Evolutionary conservation across 1,284 basidiomycete species (phyloP).

Genomic region (Boletus semigastroideus): DNA sequence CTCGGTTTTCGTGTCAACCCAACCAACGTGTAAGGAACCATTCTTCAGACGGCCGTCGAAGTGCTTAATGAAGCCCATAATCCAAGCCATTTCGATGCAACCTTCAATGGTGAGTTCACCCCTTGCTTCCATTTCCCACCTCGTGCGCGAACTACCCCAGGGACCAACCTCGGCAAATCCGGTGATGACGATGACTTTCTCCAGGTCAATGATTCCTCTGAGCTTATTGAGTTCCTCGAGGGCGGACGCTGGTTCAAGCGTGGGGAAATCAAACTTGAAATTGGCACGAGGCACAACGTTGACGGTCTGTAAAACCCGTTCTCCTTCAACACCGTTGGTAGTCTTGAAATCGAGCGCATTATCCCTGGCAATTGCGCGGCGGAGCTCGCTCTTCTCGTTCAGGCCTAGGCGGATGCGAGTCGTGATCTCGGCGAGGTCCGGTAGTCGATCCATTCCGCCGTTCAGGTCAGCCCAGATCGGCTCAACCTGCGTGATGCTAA

Average conservation of each 20-base stretch:
- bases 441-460: slow-evolving; percentile 95
- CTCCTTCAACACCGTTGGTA: slow-evolving; percentile 88
- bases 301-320: slow-evolving; percentile 90
- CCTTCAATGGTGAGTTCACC: slow-evolving; percentile 96
- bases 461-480: slow-evolving; percentile 98
- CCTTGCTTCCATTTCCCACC: slow-evolving; percentile 98
- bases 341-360: slow-evolving; percentile 95
- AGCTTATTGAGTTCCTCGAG: slow-evolving; percentile 76
- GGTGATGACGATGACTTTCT: slow-evolving; percentile 94
- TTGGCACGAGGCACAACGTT: slow-evolving; percentile 95
- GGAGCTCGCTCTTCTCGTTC: slow-evolving; percentile 84
- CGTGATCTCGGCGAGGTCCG: slow-evolving; percentile 92
- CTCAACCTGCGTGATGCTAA: slow-evolving; percentile 99
- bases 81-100: slow-evolving; percentile 99
- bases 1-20: slow-evolving; percentile 93
- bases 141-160: slow-evolving; percentile 97
- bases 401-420: slow-evolving; percentile 80
- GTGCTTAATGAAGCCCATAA: slow-evolving; percentile 98
- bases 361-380: slow-evolving; percentile 90
- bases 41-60: slow-evolving; percentile 95
- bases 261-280: slow-evolving; percentile 94
- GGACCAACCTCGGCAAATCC: slow-evolving; percentile 99
- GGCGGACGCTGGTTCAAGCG: slow-evolving; percentile 64
- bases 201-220: slow-evolving; percentile 88
- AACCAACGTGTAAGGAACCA: slow-evolving; percentile 91